A percentile compares a stretch with the other conserved stretches of the same genome.
These are phyloP conservation scores for Paraglomus occultum DNA, from an alignment of 192 early-diverging fungal species.

Conservation along the genomic window DNA sequence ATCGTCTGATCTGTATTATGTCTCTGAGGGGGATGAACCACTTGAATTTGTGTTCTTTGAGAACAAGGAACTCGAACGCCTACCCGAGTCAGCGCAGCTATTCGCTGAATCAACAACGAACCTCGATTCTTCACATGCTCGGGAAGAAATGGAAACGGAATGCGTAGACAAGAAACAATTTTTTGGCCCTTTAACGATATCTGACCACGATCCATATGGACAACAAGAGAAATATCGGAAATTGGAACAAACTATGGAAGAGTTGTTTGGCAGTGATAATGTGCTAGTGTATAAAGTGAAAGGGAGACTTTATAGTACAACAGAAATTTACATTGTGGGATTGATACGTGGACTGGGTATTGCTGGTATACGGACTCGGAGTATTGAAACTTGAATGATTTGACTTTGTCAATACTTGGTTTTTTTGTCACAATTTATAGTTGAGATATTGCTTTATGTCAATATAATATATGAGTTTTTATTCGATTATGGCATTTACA, in stretches of 20 bases:
- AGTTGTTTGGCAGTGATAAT: slow-evolving; percentile 14
- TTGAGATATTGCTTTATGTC: too few species aligned
- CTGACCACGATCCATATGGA: slow-evolving; percentile 11
- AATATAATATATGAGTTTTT: too few species aligned
- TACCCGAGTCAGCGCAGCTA: background rate
- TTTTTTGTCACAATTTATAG: slow-evolving; percentile 2
- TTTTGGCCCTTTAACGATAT: slow-evolving; percentile 8
- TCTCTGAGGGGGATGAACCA: background rate
- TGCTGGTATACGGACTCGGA: background rate
- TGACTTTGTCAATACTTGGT: background rate
- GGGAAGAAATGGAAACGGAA: background rate
- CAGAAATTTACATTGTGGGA: slow-evolving; percentile 10
- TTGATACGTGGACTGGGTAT: background rate
- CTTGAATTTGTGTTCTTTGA: slow-evolving; percentile 17
- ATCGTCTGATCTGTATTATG: background rate
- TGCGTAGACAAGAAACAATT: background rate
- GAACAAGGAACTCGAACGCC: background rate
- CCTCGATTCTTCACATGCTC: background rate
- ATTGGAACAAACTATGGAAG: slow-evolving; percentile 16
- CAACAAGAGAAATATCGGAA: slow-evolving; percentile 16
- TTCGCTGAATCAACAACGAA: background rate
- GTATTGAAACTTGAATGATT: slow-evolving; percentile 13
- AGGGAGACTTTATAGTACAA: background rate
- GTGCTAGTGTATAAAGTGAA: slow-evolving; percentile 13
- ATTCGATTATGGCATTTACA: too few species aligned